Base-by-base conservation (phyloP, 2,329 filamentous ascomycete genomes). In the Fusarium denticulatum region DNA sequence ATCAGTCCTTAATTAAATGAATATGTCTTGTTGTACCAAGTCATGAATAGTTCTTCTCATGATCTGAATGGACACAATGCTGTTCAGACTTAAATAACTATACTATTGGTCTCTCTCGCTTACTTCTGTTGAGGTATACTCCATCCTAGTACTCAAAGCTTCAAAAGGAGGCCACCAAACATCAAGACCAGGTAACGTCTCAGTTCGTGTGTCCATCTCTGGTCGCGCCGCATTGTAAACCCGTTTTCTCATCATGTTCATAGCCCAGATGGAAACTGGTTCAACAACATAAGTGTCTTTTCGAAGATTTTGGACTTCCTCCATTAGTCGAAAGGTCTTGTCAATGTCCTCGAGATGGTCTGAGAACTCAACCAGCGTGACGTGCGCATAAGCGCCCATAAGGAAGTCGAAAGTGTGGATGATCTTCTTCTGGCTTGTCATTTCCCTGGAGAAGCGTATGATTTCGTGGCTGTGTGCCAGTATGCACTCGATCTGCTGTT, bases 41-140 rank as follows among this genome's bases (percentile, higher is more conserved):
- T n/a, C 10, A 8, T 3, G 30, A 13, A 13, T 13, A 13, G 13
- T 32, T 13, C 30, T 13, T 32, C 11, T 32, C 30, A 32, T 13
- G 11, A 32, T 32, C 11, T 32, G 11, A 32, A 32, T 13, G 11
- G 30, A 5, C 30, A 32, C 11, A 32, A 20, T 11, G 7, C 6
- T 15, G 8, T 22, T 3, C 2, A 20, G 6, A 5, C 4, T 15
- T 7, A 12, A 26, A 18, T 10, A 16, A 26, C 2, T 0, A 3
- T 26, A 53, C 32, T 53, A 2, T 28, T 13, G 14, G 13, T 28
- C 14, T 6, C 7, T 9, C 18, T 37, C 24, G 7, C 13, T 26
- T 5, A 39, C 50, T n/a, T 22, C 10, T 13, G 32, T n/a, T 39
- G 34, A 53, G 4, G 34, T 28, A 39, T 22, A n/a, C 34, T 53